Evolutionary conservation across 257 asterid species (phyloP).

Genomic region (Scutellaria galericulata): DNA sequence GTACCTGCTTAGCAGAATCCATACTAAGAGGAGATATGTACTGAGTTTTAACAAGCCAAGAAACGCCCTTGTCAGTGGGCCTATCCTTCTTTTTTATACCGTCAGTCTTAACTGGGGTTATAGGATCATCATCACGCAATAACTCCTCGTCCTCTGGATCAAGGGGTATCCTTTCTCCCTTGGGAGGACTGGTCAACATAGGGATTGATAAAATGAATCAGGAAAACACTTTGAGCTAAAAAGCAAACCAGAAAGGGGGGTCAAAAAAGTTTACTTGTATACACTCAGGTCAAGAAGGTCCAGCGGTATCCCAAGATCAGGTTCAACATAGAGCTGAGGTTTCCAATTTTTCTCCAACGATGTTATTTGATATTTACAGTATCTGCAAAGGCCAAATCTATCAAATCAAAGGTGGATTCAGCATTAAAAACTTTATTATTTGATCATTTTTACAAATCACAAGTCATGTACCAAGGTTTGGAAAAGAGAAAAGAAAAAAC

Average conservation of each 20-base stretch:
- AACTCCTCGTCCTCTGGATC: constrained; percentile 93
- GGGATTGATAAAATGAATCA: constrained; percentile 33
- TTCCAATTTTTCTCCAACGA: constrained; percentile 95
- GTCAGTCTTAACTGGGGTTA: constrained; percentile 83
- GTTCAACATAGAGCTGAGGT: constrained; percentile 90
- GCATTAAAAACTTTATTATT: neutral
- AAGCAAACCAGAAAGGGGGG: constrained; percentile 29
- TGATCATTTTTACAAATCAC: neutral
- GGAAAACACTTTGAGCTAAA: constrained; percentile 27
- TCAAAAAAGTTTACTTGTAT: constrained; percentile 65
- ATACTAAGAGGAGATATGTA: constrained; percentile 90
- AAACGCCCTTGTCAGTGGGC: constrained; percentile 93
- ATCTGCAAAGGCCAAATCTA: constrained; percentile 55
- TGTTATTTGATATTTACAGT: constrained; percentile 77
- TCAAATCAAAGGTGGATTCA: constrained; percentile 5
- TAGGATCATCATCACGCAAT: constrained; percentile 86
- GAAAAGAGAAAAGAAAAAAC: constrained; percentile 2
- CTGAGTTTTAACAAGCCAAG: constrained; percentile 98
- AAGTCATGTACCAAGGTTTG: neutral
- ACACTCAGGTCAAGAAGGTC: constrained; percentile 98
- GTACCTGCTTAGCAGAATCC: constrained; percentile 90
- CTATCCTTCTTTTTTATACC: constrained; percentile 92
- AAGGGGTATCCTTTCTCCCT: constrained; percentile 67
- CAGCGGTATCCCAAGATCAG: constrained; percentile 95
- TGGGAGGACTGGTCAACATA: constrained; percentile 75